Evolutionary conservation across 805 yeast species (phyloP).

Genomic region (Metschnikowia noctiluminum): DNA sequence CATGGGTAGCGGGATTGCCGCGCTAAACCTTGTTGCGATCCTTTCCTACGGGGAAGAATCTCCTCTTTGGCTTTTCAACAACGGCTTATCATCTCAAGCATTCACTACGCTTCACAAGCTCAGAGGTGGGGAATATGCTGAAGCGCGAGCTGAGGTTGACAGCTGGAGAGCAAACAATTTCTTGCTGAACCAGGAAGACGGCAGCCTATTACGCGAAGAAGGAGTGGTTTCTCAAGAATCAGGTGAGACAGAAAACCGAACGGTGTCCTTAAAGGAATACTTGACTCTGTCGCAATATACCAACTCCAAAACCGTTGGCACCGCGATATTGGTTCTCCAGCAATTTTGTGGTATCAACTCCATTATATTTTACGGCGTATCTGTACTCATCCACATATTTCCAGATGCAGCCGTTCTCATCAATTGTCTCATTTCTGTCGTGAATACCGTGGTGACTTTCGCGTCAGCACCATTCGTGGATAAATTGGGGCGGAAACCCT

Average conservation of each 20-base stretch:
- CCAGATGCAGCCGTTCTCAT: slow-evolving; percentile 70
- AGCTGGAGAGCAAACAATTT: slow-evolving; percentile 25
- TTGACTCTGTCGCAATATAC: slow-evolving; percentile 48
- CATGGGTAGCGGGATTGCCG: slow-evolving; percentile 56
- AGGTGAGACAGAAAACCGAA: background rate
- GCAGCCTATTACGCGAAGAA: slow-evolving; percentile 18
- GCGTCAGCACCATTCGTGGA: slow-evolving; percentile 76
- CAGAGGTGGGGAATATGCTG: slow-evolving; percentile 38
- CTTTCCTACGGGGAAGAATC: slow-evolving; percentile 58
- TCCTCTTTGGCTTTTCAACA: slow-evolving; percentile 73
- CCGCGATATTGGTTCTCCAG: slow-evolving; percentile 75
- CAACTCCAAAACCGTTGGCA: slow-evolving; percentile 61
- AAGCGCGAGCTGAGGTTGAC: slow-evolving; percentile 35
- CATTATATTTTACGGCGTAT: slow-evolving; percentile 89
- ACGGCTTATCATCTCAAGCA: slow-evolving; percentile 45
- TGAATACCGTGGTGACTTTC: slow-evolving; percentile 73
- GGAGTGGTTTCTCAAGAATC: slow-evolving; percentile 9
- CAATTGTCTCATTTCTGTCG: slow-evolving; percentile 71
- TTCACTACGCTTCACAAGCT: slow-evolving; percentile 32
- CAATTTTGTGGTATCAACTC: slow-evolving; percentile 93
- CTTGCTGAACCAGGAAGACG: slow-evolving; percentile 13
- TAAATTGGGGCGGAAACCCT: slow-evolving; percentile 66
- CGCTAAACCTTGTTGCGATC: slow-evolving; percentile 42
- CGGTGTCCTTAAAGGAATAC: slow-evolving; percentile 40
- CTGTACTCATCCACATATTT: slow-evolving; percentile 65